Percentiles rank a stretch among this genome's conserved stretches.
Evolutionary conservation across 1,284 basidiomycete species (phyloP).

Genomic region (Pseudozyma tsukubaensis): DNA sequence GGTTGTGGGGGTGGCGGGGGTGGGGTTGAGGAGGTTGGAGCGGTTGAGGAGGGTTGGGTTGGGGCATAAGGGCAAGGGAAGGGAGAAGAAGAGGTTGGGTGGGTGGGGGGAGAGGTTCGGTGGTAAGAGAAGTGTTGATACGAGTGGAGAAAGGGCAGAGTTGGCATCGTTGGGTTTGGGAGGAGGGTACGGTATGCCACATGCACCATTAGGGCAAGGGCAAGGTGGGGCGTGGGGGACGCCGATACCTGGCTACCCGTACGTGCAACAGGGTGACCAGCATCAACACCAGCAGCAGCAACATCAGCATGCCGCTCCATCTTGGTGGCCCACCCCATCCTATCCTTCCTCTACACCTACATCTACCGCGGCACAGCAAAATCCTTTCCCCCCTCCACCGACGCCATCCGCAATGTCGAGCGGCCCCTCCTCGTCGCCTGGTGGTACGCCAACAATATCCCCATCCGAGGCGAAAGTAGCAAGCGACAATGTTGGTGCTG

Average conservation of each 20-base stretch:
- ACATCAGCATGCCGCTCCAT: too few species aligned
- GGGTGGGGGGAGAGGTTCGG: conserved; percentile 11
- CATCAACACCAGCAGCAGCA: too few species aligned
- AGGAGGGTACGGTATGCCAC: too few species aligned
- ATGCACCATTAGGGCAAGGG: too few species aligned
- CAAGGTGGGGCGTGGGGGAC: too few species aligned
- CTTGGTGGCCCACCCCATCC: not conserved
- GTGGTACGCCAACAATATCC: not conserved
- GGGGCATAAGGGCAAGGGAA: conserved; percentile 1
- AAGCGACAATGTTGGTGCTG: not conserved
- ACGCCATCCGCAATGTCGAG: not conserved
- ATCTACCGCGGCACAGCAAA: not conserved
- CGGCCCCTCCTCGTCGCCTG: not conserved
- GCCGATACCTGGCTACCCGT: too few species aligned
- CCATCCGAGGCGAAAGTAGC: not conserved
- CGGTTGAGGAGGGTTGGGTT: conserved; percentile 51
- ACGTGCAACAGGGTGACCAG: not conserved
- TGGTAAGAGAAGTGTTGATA: not conserved
- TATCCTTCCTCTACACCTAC: not conserved
- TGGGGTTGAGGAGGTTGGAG: conserved; percentile 46
- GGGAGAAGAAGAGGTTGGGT: conserved; percentile 3
- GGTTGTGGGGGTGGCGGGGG: conserved; percentile 35
- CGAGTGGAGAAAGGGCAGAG: not conserved
- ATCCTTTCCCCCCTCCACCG: not conserved
- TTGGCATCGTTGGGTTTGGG: too few species aligned